Base-by-base conservation (phyloP, 352 stramenopile genomes). In the Peronospora belbahrii region DNA sequence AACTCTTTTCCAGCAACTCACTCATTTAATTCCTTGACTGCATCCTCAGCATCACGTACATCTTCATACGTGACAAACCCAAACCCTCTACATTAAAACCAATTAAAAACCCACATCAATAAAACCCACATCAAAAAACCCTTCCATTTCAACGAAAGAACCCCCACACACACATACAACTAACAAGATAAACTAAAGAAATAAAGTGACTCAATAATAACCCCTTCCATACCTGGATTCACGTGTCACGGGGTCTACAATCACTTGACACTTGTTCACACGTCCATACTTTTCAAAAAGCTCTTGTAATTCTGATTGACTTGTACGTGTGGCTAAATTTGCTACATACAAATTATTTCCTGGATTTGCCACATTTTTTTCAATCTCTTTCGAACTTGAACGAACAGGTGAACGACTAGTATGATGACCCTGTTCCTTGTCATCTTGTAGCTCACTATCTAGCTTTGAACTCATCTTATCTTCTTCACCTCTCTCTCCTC, bases 261-360 rank as follows among this genome's bases (percentile, higher is more conserved):
- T 92, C 47, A 92, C 68, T 49, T 92, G 74, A 54, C 74, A 87
- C 60, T 86, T 85, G 43, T 78, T 48, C 13, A 89, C 51, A 5
- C 69, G 74, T 1, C 80, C 80, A 39, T 72, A 92, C 56, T 92
- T 89, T 43, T 42, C 18, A 43, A 92, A 92, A 0, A 85, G 31
- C 15, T 87, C 77, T 40, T 88, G 61, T 20, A 92, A 42, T 18
- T 92, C 80, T 2, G 48, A 28, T 50, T 89, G 32, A 52, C 69
- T 49, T 62, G 84, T 63, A 13, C 70, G 57, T 6, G 72, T 58
- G 9, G 77, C 51, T 20, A 91, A 48, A 48, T 87, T 87, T 31
- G 80, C 80, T 11, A 88, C 73, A 37, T 90, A 90, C 44, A 90
- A 52, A 50, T 87, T 88, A 65, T 90, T 90, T 54, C 79, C 79